Percentiles rank a stretch among this genome's conserved stretches.
phyloP scores from a whole-genome alignment of 2,329 filamentous ascomycete species.

The Calonectria crousiana region DNA sequence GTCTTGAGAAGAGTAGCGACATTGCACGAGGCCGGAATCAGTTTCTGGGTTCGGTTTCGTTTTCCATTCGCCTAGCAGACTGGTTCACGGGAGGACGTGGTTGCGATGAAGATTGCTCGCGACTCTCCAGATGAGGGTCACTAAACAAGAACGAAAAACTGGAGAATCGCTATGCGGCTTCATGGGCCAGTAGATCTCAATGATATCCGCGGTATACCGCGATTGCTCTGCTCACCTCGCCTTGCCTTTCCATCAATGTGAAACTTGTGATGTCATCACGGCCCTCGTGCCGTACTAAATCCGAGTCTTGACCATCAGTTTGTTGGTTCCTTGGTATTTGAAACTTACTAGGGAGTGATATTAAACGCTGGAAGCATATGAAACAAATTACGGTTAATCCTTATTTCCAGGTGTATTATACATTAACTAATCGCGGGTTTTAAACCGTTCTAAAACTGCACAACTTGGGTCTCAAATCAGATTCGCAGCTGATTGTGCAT shows the following conservation, averaged over 20 bases:
- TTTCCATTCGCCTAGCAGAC: conserved; percentile 22
- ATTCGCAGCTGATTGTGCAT: neutral
- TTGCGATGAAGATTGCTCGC: conserved; percentile 32
- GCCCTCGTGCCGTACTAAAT: neutral
- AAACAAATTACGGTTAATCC: neutral
- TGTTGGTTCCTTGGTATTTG: neutral
- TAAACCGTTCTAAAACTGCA: neutral
- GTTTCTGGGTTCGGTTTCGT: conserved; percentile 34
- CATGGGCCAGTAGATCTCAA: conserved; percentile 41
- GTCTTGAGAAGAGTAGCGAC: conserved; percentile 30
- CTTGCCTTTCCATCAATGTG: neutral
- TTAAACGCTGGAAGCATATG: neutral
- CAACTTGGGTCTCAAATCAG: neutral
- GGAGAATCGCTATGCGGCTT: conserved; percentile 36
- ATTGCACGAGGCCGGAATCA: conserved; percentile 39
- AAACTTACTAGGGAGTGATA: neutral
- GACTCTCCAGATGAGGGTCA: neutral
- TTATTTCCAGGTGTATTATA: neutral
- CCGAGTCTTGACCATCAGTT: neutral
- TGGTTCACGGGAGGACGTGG: conserved; percentile 24
- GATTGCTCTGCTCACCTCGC: conserved; percentile 34
- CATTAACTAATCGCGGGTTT: neutral
- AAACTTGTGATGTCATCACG: neutral
- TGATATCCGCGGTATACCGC: conserved; percentile 39
- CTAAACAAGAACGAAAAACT: conserved; percentile 34